phyloP scores from a whole-genome alignment of 805 yeast genomes.

The Starmerella gropengiesseri region DNA sequence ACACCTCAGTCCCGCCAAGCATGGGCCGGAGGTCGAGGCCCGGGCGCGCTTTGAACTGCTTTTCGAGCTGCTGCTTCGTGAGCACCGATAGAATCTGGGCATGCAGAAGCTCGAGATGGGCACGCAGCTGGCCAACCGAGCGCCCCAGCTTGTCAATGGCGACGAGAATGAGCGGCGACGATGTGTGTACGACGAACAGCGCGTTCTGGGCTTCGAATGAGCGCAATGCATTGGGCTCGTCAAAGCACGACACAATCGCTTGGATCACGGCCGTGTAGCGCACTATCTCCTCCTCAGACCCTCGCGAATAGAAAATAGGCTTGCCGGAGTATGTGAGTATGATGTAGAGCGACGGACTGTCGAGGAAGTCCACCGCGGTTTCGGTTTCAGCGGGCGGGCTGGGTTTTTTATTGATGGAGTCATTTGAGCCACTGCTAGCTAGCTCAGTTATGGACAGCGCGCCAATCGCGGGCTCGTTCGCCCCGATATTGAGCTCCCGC shows the following conservation, averaged over 20 bases:
- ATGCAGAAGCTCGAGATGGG: conserved; percentile 63
- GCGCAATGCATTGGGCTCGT: conserved; percentile 21
- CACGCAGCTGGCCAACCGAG: conserved; percentile 35
- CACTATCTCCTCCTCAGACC: conserved; percentile 19
- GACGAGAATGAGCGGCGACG: conserved; percentile 60
- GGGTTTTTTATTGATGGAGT: no score
- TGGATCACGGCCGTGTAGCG: conserved; percentile 25
- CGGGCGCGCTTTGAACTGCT: conserved; percentile 57
- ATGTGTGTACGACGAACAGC: conserved; percentile 48
- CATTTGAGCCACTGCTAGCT: no score
- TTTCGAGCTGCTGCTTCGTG: conserved; percentile 65
- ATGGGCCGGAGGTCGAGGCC: conserved; percentile 73
- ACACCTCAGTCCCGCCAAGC: conserved; percentile 64
- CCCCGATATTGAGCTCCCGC: no score
- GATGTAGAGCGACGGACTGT: conserved; percentile 15
- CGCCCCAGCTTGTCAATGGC: conserved; percentile 40
- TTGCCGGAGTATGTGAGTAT: conserved; percentile 24
- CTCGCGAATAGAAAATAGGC: conserved; percentile 23
- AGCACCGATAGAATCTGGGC: conserved; percentile 71
- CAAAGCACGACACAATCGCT: conserved; percentile 24
- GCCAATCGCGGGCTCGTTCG: no score
- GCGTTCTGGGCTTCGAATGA: conserved; percentile 42
- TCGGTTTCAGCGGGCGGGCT: no score
- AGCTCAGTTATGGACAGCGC: no score
- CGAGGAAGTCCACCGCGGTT: background rate